Evolutionary conservation across 129 eudicot genomes (phyloP), one percentile per base, ranked within the genome.

Genomic region (Apium graveolens): DNA sequence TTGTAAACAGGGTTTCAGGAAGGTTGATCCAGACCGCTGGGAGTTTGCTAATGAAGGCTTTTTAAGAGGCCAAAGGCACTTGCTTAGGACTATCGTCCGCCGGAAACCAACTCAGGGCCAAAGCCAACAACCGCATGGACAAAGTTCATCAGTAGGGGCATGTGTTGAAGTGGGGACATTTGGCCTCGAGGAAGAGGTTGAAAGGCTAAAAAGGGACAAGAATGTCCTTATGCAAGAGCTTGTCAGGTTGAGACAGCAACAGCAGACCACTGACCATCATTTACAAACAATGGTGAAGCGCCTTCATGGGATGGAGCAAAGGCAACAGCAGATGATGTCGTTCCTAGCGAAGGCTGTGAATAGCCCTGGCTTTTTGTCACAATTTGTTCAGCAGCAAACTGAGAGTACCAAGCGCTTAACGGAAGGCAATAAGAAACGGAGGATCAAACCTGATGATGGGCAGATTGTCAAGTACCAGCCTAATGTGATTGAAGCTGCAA

Each of bases 11-110:
- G 83, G 83, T 7, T 80, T 80, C 27, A 80, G 75, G 77, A 80
- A 80, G 75, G 83, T 80, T 46, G 83, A 80, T 80, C 83, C 83
- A 41, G 83, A 80, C 53, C 83, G 83, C 34, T 80, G 79, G 83
- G 76, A 73, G 55, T 73, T 73, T 43, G 76, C 76, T 1, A 73
- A 73, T 43, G 76, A 73, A 38, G 76, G 82, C 65, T 80, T 80
- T 68, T 75, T 80, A 31, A 80, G 83, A 76, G 83, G 79, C n/a
- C 83, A 80, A 43, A 75, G 27, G 51, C 83, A 80, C 32, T 70
- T 80, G 46, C 83, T 80, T 75, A 80, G 39, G 66, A 80, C 63
- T 13, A 80, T 80, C 20, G 68, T 70, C 49, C 79, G 83, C 11
- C 79, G 83, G 26, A 80, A 75, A 60, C 75, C 83, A 53, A 74